Evolutionary conservation across 2,329 filamentous ascomycete species (phyloP).

Genomic region (Xylariaceae sp.): DNA sequence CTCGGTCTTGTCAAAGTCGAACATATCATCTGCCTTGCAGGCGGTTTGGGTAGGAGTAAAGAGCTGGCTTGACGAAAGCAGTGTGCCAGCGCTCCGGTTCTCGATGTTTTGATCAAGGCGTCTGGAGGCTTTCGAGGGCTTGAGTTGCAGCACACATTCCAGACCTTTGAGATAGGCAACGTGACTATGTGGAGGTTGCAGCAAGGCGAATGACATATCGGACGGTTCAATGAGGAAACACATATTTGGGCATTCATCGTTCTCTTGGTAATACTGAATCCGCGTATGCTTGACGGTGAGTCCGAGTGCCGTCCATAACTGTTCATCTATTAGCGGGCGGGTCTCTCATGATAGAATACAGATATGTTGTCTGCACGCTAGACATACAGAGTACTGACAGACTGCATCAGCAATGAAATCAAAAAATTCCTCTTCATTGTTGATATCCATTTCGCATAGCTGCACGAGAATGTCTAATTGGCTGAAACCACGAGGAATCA

Average conservation of each 20-base stretch:
- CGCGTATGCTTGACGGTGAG: slow-evolving; percentile 23
- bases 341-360: not conserved
- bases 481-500: slow-evolving; percentile 26
- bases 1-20: not conserved
- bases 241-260: slow-evolving; percentile 26
- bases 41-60: not conserved
- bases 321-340: slow-evolving; percentile 11
- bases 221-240: slow-evolving; percentile 31
- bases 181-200: slow-evolving; percentile 28
- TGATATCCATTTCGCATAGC: slow-evolving; percentile 8
- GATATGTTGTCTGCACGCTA: not conserved
- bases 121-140: not conserved
- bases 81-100: not conserved
- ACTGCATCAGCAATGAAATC: slow-evolving; percentile 25
- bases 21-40: not conserved
- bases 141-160: slow-evolving; percentile 24
- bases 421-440: slow-evolving; percentile 17
- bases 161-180: slow-evolving; percentile 30
- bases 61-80: not conserved
- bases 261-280: slow-evolving; percentile 20
- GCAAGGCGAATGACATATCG: slow-evolving; percentile 29
- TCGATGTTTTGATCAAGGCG: not conserved
- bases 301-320: slow-evolving; percentile 31
- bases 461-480: slow-evolving; percentile 25
- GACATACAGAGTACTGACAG: slow-evolving; percentile 25